Conservation (phyloP, 768 basidiomycete genomes). For the Agrocybe chaxingu region DNA sequence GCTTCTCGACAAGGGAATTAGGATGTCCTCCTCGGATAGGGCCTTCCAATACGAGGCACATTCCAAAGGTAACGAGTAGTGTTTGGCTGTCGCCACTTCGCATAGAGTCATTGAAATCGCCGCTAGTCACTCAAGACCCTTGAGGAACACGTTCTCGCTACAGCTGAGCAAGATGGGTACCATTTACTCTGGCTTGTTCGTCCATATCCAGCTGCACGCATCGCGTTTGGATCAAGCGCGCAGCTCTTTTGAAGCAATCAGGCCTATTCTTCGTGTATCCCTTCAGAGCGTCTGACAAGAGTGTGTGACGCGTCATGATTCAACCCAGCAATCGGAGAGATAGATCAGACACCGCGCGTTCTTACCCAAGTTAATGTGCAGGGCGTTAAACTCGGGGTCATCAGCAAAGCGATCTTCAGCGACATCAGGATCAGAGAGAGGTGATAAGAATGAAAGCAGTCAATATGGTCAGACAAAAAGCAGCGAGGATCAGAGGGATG, state of each 20-base stretch:
- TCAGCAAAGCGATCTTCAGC: background rate
- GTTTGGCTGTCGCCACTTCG: constrained; percentile 71
- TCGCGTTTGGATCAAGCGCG: constrained; percentile 39
- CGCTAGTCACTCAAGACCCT: constrained; percentile 32
- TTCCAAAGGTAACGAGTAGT: constrained; percentile 66
- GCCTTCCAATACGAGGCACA: constrained; percentile 36
- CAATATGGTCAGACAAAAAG: too few species aligned
- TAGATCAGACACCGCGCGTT: background rate
- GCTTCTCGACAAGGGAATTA: constrained; percentile 5
- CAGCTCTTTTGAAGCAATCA: constrained; percentile 62
- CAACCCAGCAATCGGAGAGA: background rate
- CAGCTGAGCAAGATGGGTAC: constrained; percentile 26
- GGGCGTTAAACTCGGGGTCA: constrained; percentile 4
- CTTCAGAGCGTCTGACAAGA: constrained; percentile 34
- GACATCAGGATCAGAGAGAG: background rate
- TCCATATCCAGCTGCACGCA: constrained; percentile 59
- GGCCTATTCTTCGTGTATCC: constrained; percentile 40
- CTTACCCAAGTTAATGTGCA: constrained; percentile 12
- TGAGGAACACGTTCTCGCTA: background rate
- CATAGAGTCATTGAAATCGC: constrained; percentile 79
- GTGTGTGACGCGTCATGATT: background rate
- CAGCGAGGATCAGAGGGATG: too few species aligned
- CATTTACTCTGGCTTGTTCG: constrained; percentile 59
- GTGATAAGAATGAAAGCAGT: too few species aligned
- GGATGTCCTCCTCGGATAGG: constrained; percentile 13